Evolutionary conservation across 257 asterid genomes (phyloP).

Genomic region (Cynanchum wilfordii): DNA sequence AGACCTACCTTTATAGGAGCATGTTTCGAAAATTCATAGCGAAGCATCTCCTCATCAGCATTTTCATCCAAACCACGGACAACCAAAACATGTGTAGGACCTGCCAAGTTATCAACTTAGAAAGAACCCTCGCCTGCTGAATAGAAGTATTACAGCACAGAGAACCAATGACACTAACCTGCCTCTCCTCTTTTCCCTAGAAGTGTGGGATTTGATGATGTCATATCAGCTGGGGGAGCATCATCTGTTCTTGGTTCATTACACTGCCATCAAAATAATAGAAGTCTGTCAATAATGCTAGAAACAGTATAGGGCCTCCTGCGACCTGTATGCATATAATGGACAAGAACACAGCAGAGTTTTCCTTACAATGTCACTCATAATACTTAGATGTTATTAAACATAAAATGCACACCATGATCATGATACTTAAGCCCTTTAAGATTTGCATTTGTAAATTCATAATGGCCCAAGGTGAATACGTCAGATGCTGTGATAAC

Average conservation of each 20-base stretch:
- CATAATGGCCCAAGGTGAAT: background rate
- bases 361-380: background rate
- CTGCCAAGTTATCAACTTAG: slow-evolving; percentile 35
- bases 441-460: background rate
- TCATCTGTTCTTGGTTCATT: slow-evolving; percentile 93
- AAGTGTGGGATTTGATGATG: slow-evolving; percentile 51
- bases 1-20: slow-evolving; percentile 82
- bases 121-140: background rate
- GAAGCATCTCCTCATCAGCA: slow-evolving; percentile 99
- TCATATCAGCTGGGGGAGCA: slow-evolving; percentile 97
- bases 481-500: background rate
- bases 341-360: background rate
- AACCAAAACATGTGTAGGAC: slow-evolving; percentile 96
- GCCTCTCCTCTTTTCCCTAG: slow-evolving; percentile 85
- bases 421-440: background rate
- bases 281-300: background rate
- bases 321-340: slow-evolving; percentile 3
- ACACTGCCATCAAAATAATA: slow-evolving; percentile 46
- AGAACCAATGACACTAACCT: slow-evolving; percentile 37
- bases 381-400: background rate
- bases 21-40: slow-evolving; percentile 91
- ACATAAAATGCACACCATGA: background rate
- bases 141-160: background rate
- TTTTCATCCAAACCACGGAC: slow-evolving; percentile 98
- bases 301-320: background rate